Evolutionary conservation across 2,329 filamentous ascomycete genomes (phyloP), one percentile per base, ranked within the genome.

Genomic region (Ceratocystis lukuohia): DNA sequence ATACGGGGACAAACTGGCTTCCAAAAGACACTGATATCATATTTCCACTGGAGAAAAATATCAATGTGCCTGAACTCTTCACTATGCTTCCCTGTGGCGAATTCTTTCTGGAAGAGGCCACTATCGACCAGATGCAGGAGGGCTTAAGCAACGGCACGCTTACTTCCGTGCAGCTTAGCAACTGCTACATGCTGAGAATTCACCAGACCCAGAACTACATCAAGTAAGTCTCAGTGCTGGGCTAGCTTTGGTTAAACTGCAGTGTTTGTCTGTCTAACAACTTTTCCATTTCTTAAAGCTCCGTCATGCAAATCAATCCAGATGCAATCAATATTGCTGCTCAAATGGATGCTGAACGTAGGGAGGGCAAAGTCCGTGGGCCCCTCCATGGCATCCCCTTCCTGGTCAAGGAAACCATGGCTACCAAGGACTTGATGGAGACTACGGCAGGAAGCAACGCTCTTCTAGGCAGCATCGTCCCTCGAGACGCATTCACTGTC

Each of bases 21-120:
- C 59, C 65, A n/a, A 46, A 48, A n/a, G 28, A 64, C 1, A 56
- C 50, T 3, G 56, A 68, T 2, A 6, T 64, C 5, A 67, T 76
- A 41, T 71, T 77, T 10, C 77, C 77, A 0, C 70, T 75, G 2
- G 69, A 74, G 66, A 68, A 75, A 48, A 73, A 77, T 73, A 75
- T 72, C 20, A 74, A 74, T 45, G 73, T 76, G 3, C 65, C 71
- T 1, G 68, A 73, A 10, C 70, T 79, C 22, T 89, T 89, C 71
- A 81, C 84, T 1, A 87, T 89, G 85, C 78, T 77, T 0, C 73
- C 73, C 15, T 91, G 88, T 72, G 74, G 81, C 66, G 80, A 80
- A 8, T 79, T 88, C 70, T 75, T 77, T 61, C 76, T 90, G 17
- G 85, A 88, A 73, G 87, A 90, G 72, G 85, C 85, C n/a, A 86